Conservation (phyloP, 2,329 filamentous ascomycete species). For the Claviceps capensis region DNA sequence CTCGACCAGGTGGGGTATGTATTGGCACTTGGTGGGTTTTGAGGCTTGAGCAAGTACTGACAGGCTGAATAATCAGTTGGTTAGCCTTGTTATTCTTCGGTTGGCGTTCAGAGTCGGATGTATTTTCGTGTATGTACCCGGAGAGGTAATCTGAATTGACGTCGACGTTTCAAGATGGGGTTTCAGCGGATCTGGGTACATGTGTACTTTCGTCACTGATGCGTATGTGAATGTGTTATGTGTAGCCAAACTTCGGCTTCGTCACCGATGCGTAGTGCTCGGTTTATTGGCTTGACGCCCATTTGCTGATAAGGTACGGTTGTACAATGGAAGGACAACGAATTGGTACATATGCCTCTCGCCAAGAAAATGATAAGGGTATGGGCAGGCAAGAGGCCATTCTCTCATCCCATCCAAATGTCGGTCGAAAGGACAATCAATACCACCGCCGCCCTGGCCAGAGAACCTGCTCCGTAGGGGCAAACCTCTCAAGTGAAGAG, state of each 20-base stretch:
- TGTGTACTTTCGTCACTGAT: neutral
- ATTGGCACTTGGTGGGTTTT: too few species aligned
- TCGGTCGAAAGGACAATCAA: neutral
- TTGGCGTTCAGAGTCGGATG: neutral
- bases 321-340: neutral
- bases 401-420: neutral
- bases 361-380: neutral
- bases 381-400: neutral
- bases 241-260: neutral
- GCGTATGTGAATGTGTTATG: neutral
- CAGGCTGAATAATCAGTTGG: too few species aligned
- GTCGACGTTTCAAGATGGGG: neutral
- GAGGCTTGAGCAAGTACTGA: too few species aligned
- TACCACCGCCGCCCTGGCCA: too few species aligned
- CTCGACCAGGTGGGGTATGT: too few species aligned
- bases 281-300: neutral
- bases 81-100: neutral
- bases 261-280: neutral
- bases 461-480: too few species aligned
- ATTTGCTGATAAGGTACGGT: neutral
- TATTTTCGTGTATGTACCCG: neutral
- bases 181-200: neutral
- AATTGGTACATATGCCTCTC: neutral
- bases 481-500: too few species aligned
- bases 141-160: neutral